Base-by-base conservation (phyloP, 331 rosid genomes). In the Malus hybrid region DNA sequence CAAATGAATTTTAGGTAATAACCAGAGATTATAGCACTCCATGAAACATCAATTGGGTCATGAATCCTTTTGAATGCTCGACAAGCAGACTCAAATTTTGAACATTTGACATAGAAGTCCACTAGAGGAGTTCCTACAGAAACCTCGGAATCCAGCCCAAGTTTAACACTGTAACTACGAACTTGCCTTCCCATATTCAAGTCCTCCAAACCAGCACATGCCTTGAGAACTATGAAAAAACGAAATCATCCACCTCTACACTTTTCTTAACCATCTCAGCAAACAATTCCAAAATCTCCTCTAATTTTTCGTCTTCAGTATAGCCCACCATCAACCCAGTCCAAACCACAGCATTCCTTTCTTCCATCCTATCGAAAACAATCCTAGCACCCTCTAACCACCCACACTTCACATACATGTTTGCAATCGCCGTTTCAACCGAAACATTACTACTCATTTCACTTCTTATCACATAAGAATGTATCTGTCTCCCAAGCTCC, bases 71-170 rank as follows among this genome's bases (percentile, higher is more conserved):
- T 79, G 62, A 89, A 86, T 20, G 86, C 88, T 72, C 36, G 82
- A 29, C 29, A 65, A 36, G 93, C 89, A 66, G 81, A 80, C 29
- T 81, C 80, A 63, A 86, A 83, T 66, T 80, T 81, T 13, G 79
- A 80, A 77, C 90, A 84, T 80, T 89, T 89, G 57, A 83, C 82
- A 78, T 89, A 89, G 33, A 89, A 84, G 75, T 84, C 90, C 72
- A 86, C 88, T 9, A 84, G 82, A 26, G 93, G 93, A 79, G 89
- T 89, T 72, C 93, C 90, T 28, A 89, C 90, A 1, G 93, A 82
- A 82, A 89, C 86, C 63, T 85, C 79, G 33, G 82, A 75, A 65
- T 86, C 90, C 84, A 89, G 60, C 58, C 88, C 93, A 69, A 84
- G 85, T 70, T 89, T 89, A 73, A 83, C 60, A 70, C 81, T 55